Evolutionary conservation across 345 rosid genomes (phyloP).

Genomic region (Lagerstroemia speciosa): DNA sequence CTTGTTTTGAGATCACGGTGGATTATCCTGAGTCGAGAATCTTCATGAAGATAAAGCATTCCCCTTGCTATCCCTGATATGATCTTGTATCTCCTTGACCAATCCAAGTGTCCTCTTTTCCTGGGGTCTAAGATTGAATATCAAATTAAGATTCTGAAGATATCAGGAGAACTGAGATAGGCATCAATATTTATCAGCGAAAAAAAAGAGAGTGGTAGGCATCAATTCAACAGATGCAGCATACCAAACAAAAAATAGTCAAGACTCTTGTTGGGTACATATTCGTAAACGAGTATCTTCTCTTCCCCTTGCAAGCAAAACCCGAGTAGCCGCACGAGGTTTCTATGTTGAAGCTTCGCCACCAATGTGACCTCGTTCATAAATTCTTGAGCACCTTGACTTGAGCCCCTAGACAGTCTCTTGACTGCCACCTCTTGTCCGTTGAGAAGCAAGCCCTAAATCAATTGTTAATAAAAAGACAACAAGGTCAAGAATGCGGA

Average conservation of each 20-base stretch:
- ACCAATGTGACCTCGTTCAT: conserved; percentile 24
- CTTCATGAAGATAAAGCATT: conserved; percentile 19
- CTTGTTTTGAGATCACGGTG: conserved; percentile 22
- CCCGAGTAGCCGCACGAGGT: conserved; percentile 26
- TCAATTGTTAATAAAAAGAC: background rate
- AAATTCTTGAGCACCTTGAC: conserved; percentile 30
- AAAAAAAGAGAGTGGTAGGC: too few species aligned
- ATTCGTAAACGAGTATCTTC: conserved; percentile 20
- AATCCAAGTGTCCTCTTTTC: conserved; percentile 7
- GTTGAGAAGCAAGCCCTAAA: background rate
- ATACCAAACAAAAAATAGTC: conserved; percentile 17
- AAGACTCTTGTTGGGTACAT: conserved; percentile 25
- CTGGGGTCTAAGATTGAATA: conserved; percentile 3
- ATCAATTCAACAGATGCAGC: background rate
- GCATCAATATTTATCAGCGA: too few species aligned
- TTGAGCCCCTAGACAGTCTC: conserved; percentile 17
- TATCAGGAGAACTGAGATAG: background rate
- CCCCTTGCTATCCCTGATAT: conserved; percentile 14
- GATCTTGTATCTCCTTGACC: conserved; percentile 16
- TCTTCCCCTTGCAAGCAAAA: conserved; percentile 24
- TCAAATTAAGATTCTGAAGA: background rate
- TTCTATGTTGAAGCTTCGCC: conserved; percentile 31
- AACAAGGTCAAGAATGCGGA: background rate
- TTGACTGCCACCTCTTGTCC: conserved; percentile 30
- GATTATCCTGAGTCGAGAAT: conserved; percentile 16